phyloP scores from a whole-genome alignment of 2,329 filamentous ascomycete genomes.

The Boeremia exigua region DNA sequence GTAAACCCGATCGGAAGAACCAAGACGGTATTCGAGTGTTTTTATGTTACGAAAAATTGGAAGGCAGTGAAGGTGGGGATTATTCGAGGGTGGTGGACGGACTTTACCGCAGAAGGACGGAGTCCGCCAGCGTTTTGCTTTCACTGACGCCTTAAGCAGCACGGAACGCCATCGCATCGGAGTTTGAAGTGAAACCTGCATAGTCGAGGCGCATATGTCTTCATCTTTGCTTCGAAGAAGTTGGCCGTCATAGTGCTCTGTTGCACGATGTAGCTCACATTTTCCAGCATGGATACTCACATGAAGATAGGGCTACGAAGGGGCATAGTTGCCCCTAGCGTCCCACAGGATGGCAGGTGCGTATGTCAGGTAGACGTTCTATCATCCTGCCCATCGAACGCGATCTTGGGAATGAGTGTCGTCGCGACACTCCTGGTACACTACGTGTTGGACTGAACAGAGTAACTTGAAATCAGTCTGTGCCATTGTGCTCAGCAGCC shows the following conservation, averaged over 20 bases:
- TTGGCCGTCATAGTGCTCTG: neutral
- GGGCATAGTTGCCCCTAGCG: too few relatives aligned
- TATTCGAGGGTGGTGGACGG: neutral
- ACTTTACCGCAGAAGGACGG: neutral
- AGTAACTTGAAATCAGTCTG: too few relatives aligned
- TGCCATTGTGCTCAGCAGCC: too few relatives aligned
- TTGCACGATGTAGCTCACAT: too few relatives aligned
- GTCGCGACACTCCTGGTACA: too few relatives aligned
- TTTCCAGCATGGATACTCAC: too few relatives aligned
- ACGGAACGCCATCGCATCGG: neutral
- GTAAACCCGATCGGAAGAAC: neutral
- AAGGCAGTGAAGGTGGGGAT: neutral
- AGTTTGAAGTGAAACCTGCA: neutral
- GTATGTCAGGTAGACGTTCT: too few relatives aligned
- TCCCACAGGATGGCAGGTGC: too few relatives aligned
- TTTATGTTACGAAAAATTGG: neutral
- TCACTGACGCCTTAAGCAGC: neutral
- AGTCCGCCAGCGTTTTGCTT: constrained; percentile 7
- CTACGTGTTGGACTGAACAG: too few relatives aligned
- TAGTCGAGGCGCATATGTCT: neutral
- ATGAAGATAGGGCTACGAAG: too few relatives aligned
- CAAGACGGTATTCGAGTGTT: neutral
- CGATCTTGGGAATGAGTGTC: too few relatives aligned
- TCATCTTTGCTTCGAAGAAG: neutral
- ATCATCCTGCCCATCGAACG: too few relatives aligned